Percentiles rank a stretch among this genome's conserved stretches.
These are phyloP conservation scores for Friedmanniomyces simplex DNA, from an alignment of 495 filamentous ascomycete genomes.

Conservation along the genomic window DNA sequence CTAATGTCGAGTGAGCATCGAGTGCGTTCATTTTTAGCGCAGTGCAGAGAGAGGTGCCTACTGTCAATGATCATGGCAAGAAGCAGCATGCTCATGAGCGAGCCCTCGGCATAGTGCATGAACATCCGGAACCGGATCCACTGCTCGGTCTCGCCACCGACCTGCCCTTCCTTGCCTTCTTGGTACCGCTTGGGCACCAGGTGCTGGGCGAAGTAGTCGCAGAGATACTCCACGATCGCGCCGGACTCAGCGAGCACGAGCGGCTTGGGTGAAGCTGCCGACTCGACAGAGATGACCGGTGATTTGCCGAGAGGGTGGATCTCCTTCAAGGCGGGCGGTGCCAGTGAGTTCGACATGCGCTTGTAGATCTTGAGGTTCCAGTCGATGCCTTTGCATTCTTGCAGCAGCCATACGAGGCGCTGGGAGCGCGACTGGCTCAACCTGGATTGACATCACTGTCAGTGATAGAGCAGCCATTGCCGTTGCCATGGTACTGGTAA, in stretches of 20 bases:
- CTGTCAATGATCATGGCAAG: constrained; percentile 47
- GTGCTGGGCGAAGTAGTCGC: constrained; percentile 55
- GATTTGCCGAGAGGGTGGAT: constrained; percentile 82
- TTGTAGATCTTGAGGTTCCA: constrained; percentile 71
- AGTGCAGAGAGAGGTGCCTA: constrained; percentile 30
- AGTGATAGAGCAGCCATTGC: neutral
- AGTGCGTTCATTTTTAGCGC: neutral
- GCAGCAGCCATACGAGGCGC: constrained; percentile 79
- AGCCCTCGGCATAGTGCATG: constrained; percentile 77
- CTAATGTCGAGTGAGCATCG: constrained; percentile 26
- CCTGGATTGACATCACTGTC: constrained; percentile 35
- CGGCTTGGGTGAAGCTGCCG: constrained; percentile 32
- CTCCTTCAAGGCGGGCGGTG: constrained; percentile 60
- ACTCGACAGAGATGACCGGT: constrained; percentile 56
- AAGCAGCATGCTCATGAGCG: constrained; percentile 60
- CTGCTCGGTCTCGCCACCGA: constrained; percentile 61
- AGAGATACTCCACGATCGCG: constrained; percentile 68
- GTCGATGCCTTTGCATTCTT: constrained; percentile 55
- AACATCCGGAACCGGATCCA: constrained; percentile 65
- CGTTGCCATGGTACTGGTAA: neutral
- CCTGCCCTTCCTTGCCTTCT: constrained; percentile 42
- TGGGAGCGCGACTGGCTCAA: constrained; percentile 71
- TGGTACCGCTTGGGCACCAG: constrained; percentile 56
- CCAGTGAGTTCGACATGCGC: constrained; percentile 48
- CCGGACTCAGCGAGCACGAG: constrained; percentile 71